Conservation (phyloP, 1,139 yeast species). For the Protomyces lactucae-debilis region DNA sequence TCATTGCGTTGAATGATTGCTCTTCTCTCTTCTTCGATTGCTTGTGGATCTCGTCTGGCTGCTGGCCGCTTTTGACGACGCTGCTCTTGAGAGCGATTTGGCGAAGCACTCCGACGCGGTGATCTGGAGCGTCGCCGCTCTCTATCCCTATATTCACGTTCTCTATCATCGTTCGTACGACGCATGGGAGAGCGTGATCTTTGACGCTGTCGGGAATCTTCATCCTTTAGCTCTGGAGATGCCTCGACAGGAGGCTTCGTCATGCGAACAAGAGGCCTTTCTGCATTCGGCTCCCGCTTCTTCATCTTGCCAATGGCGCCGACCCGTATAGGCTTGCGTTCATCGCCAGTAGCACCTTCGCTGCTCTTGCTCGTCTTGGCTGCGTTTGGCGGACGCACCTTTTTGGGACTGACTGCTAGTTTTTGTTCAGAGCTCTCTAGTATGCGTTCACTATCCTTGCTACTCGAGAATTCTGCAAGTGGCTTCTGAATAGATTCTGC, state of each 20-base stretch:
- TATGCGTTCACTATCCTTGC: not conserved
- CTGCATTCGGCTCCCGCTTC: conserved; percentile 10
- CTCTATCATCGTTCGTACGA: not conserved
- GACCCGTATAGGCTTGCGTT: conserved; percentile 21
- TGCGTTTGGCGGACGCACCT: not conserved
- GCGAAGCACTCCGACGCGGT: not conserved
- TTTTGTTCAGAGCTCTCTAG: not conserved
- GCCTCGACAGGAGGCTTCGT: not conserved
- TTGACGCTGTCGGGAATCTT: not conserved
- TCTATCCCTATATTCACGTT: not conserved
- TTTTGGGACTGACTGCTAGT: not conserved
- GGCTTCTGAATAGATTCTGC: not conserved
- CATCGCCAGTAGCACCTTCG: not conserved
- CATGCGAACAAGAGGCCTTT: not conserved
- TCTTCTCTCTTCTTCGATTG: conserved; percentile 2
- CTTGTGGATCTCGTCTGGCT: conserved; percentile 12
- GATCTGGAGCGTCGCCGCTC: not conserved
- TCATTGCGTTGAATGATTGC: conserved; percentile 9
- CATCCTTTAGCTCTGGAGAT: not conserved
- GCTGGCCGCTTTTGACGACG: conserved; percentile 22
- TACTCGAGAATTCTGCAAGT: not conserved
- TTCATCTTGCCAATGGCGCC: conserved; percentile 17
- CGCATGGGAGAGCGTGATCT: conserved; percentile 1
- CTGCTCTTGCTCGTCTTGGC: not conserved
- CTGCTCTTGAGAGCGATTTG: not conserved